Percentiles rank a stretch among this genome's conserved stretches.
Conservation (phyloP, 2,329 filamentous ascomycete species). For the Microcera coccophila region DNA sequence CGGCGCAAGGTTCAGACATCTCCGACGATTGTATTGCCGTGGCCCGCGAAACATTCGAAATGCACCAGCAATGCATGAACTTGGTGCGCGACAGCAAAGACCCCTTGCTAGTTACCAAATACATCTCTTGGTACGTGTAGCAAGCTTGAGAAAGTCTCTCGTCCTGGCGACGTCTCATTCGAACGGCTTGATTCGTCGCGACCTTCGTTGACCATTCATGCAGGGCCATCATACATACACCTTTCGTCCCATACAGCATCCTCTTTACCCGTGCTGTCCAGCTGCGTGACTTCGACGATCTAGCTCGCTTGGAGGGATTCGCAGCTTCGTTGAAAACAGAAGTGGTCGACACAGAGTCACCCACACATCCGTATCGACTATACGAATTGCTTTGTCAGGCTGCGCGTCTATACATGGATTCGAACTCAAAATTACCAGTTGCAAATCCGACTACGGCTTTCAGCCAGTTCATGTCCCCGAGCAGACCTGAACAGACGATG, state of each 20-base stretch:
- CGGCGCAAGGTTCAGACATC: not conserved
- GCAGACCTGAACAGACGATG: not conserved
- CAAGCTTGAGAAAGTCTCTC: not conserved
- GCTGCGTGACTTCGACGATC: conserved; percentile 5
- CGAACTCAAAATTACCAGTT: not conserved
- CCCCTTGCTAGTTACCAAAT: conserved; percentile 30
- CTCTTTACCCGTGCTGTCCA: conserved; percentile 32
- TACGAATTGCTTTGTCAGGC: conserved; percentile 34
- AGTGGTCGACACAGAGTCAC: conserved; percentile 8
- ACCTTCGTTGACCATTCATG: not conserved
- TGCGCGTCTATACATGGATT: conserved; percentile 27
- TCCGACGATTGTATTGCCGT: conserved; percentile 28
- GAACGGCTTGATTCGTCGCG: not conserved
- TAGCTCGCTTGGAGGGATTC: conserved; percentile 28
- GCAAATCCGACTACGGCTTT: not conserved
- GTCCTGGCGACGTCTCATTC: not conserved
- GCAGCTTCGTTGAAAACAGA: conserved; percentile 27
- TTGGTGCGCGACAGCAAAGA: conserved; percentile 23
- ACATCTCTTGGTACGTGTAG: conserved; percentile 32
- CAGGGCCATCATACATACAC: conserved; percentile 34
- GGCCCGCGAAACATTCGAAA: conserved; percentile 32
- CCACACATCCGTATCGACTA: conserved; percentile 31
- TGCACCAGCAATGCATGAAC: conserved; percentile 32
- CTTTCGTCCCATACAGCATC: conserved; percentile 38
- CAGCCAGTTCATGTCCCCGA: not conserved